Percentiles rank a stretch among this genome's conserved stretches.
These are phyloP conservation scores for Pontederia paniculata DNA, from an alignment of 176 grass and related monocot species.

Conservation along the genomic window DNA sequence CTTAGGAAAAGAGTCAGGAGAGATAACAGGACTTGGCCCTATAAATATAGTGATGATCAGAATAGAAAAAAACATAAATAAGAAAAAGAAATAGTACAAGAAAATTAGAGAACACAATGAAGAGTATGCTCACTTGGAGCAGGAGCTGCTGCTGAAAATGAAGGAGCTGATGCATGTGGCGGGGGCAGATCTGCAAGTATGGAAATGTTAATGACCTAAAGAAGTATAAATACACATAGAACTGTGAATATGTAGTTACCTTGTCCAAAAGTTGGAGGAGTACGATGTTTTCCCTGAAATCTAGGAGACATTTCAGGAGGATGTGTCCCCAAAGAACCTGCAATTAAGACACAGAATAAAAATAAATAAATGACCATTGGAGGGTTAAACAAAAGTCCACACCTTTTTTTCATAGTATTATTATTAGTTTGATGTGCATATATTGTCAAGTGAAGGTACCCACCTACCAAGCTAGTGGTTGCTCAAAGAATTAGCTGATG, in stretches of 20 bases:
- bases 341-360: constrained; percentile 13
- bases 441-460: neutral
- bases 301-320: constrained; percentile 25
- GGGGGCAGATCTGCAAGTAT: constrained; percentile 37
- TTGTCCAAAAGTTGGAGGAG: constrained; percentile 28
- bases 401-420: no score
- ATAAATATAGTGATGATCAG: constrained; percentile 24
- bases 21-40: constrained; percentile 39
- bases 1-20: constrained; percentile 33
- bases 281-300: constrained; percentile 34
- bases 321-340: constrained; percentile 10
- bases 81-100: neutral
- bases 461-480: constrained; percentile 2
- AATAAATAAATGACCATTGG: neutral
- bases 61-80: constrained; percentile 9
- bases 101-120: constrained; percentile 3
- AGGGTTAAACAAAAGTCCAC: no score
- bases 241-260: constrained; percentile 27
- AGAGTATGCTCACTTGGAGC: constrained; percentile 36
- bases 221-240: constrained; percentile 2
- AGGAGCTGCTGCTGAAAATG: constrained; percentile 21
- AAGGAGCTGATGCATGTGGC: constrained; percentile 50
- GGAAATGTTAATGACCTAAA: constrained; percentile 7
- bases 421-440: constrained; percentile 1
- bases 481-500: neutral